phyloP scores from a whole-genome alignment of 225 moss, liverwort and hornwort genomes.

The Pleurozium schreberi region DNA sequence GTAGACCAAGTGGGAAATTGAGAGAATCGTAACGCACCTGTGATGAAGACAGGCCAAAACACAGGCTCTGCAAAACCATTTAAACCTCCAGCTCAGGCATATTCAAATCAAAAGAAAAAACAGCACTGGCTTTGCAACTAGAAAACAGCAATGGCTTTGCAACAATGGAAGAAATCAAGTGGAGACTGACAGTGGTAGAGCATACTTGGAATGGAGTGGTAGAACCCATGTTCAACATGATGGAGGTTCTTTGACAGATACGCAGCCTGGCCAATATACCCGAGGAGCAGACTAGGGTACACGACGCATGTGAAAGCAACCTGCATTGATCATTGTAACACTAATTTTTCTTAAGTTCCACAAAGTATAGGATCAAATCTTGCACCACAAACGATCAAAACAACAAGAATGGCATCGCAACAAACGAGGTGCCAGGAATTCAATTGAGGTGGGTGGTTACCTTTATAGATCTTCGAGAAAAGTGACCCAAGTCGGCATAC shows the following conservation, averaged over 20 bases:
- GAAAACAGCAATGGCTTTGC: neutral
- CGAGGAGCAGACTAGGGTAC: conserved; percentile 61
- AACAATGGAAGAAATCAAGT: neutral
- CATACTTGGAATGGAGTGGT: conserved; percentile 46
- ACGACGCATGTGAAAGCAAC: conserved; percentile 65
- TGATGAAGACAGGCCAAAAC: conserved; percentile 25
- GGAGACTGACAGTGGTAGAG: neutral
- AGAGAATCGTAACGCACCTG: neutral
- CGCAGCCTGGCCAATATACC: conserved; percentile 82
- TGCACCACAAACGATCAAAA: neutral
- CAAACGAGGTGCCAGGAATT: neutral
- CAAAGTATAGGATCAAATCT: neutral
- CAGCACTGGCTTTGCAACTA: neutral
- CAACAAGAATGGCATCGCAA: neutral
- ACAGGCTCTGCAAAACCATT: conserved; percentile 16
- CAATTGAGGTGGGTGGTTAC: neutral
- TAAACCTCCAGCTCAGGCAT: neutral
- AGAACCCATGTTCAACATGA: conserved; percentile 40
- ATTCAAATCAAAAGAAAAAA: neutral
- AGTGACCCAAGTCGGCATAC: conserved; percentile 87
- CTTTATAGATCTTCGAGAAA: conserved; percentile 66
- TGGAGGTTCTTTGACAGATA: conserved; percentile 53
- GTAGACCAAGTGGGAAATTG: neutral
- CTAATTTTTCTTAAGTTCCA: neutral
- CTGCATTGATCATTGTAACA: conserved; percentile 23